Base-by-base conservation (phyloP, 768 basidiomycete genomes). In the Boletus patriciae region DNA sequence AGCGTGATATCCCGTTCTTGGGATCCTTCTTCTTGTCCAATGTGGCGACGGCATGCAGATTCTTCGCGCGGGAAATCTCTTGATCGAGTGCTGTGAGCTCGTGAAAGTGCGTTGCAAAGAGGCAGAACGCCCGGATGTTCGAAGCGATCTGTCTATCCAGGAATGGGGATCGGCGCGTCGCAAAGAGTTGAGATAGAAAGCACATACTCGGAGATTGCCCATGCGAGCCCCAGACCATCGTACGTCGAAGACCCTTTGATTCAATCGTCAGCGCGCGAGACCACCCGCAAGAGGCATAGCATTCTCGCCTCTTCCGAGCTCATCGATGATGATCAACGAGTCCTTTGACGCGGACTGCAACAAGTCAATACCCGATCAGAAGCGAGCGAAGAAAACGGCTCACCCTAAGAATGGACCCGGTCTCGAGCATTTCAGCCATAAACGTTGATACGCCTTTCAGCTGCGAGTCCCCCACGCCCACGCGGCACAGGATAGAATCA, bases 371-470 rank as follows among this genome's bases (percentile, higher is more conserved):
- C 21, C 34, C 2, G 2, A 23, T 6, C 7, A 41, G 13, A 52
- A 8, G 18, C 1, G 12, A 46, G 27, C 7, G 59, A 15, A 58
- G 37, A 19, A 45, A 52, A n/a, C 40, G 33, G 65, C 84, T 29
- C 37, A 92, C 93, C 65, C 88, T 82, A 42, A 99, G 80, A 65
- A 98, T 98, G 0, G 91, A 92, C 0, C 96, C 95, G 0, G 95
- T 98, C 72, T 99, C 97, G 29, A 99, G 80, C 97, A 98, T 98
- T 73, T 99, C 97, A 2, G 94, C 95, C 96, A 98, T 98, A 71
- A 99, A 99, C 0, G 96, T 99, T 25, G 94, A 96, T 0, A 99
- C 93, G 13, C 97, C 97, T 72, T 98, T 98, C 44, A 98, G 76
- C 69, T 98, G 96, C 70, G 92, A 95, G 70, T 99, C 97, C 0